These are phyloP conservation scores for Dryas octopetala DNA, from an alignment of 306 rosid species.

Conservation along the genomic window DNA sequence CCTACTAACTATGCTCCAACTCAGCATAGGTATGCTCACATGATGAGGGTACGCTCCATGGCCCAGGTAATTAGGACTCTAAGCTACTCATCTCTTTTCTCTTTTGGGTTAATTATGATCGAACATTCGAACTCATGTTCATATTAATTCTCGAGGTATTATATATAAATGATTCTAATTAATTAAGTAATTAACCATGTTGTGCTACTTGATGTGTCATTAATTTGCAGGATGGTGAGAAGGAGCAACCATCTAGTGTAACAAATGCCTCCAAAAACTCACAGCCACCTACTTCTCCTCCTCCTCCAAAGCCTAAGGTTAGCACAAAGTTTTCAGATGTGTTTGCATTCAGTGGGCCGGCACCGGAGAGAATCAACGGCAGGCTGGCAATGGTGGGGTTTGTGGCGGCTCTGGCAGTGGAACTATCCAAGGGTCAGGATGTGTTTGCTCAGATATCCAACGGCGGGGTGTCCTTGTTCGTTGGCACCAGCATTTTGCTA, in stretches of 20 bases:
- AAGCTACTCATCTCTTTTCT: not conserved
- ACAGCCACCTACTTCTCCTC: conserved; percentile 17
- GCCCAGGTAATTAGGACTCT: not conserved
- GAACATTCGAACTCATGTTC: too few species aligned
- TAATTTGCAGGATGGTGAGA: conserved; percentile 5
- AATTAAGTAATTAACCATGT: too few species aligned
- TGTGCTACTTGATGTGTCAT: not conserved
- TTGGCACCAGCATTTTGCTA: conserved; percentile 46
- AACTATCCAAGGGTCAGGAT: conserved; percentile 52
- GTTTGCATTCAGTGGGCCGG: conserved; percentile 62
- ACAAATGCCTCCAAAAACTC: not conserved
- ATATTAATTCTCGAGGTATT: too few species aligned
- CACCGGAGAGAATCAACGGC: conserved; percentile 71
- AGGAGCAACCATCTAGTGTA: conserved; percentile 10
- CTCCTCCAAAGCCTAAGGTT: conserved; percentile 16
- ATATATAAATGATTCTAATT: too few species aligned
- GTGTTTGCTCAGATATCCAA: conserved; percentile 46
- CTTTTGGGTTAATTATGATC: too few species aligned
- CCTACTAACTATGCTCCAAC: not conserved
- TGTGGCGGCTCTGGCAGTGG: conserved; percentile 57
- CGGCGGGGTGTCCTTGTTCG: conserved; percentile 59
- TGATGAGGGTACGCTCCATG: not conserved
- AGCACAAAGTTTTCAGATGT: conserved; percentile 49
- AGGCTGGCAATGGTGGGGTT: conserved; percentile 68
- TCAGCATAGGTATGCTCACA: not conserved